Evolutionary conservation across 129 eudicot genomes (phyloP), one percentile per base, ranked within the genome.

Genomic region (Artemisia tridentata): DNA sequence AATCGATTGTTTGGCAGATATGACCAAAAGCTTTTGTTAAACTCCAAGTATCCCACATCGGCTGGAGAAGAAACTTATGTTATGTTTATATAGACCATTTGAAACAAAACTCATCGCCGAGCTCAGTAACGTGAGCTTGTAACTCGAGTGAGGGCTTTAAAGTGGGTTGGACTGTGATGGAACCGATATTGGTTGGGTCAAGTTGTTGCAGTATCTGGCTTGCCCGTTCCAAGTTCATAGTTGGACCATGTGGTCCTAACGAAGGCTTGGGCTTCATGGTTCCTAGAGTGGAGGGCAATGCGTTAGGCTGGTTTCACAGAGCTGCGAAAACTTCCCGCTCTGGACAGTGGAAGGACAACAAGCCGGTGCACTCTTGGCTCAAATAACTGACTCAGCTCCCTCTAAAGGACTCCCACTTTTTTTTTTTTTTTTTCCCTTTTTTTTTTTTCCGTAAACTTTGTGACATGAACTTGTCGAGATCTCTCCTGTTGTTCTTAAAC

Each of bases 221-320:
- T 38, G 74, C 65, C 64, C 64, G 21, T 70, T 70, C 21, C 75
- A 43, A 57, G 75, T 71, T 20, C 2, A 23, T 46, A 71, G 75
- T 43, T 71, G 66, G 46, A n/a, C 4, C 67, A 41, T 41, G 67
- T 71, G 56, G 75, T 45, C 12, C 3, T 9, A 21, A 45, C 57
- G 66, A 71, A 71, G 56, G 56, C 55, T 17, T 43, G 56, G 45
- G 46, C 56, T 57, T 0, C 66, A 1, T 71, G 75, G 55, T 27
- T 49, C 60, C 14, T 27, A 67, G 20, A 46, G 45, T 2, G 25
- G 58, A 48, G 45, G 57, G 57, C 43, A 66, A 19, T 11, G 71
- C 58, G 56, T 48, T 67, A 67, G 71, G 58, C 71, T 67, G 43
- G 71, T 11, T 47, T 46, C 14, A 46, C 65, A 55, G 29, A 55